Evolutionary conservation across 1,284 basidiomycete genomes (phyloP).

Genomic region (Ustilago bromivora): DNA sequence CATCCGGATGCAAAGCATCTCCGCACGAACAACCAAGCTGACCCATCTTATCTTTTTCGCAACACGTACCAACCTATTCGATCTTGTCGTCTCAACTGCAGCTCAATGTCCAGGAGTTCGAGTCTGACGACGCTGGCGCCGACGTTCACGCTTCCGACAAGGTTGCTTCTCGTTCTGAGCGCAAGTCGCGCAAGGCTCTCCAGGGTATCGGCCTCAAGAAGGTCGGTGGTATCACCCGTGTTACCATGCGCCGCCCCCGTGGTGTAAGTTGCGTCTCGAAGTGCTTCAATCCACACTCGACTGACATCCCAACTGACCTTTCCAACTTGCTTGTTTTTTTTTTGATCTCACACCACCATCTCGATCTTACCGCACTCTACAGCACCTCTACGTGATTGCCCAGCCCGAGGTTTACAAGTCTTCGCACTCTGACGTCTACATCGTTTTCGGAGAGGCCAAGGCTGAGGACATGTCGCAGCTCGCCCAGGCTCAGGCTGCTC

Average conservation of each 20-base stretch:
- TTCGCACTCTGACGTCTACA: slow-evolving; percentile 95
- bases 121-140: slow-evolving; percentile 74
- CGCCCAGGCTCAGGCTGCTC: slow-evolving; percentile 84
- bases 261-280: slow-evolving; percentile 76
- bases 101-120: slow-evolving; percentile 72
- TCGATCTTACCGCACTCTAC: not conserved
- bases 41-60: slow-evolving; percentile 6
- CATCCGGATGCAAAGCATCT: no score
- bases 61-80: not conserved
- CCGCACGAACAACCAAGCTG: not conserved
- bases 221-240: slow-evolving; percentile 91
- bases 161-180: slow-evolving; percentile 77
- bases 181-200: slow-evolving; percentile 68
- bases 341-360: not conserved
- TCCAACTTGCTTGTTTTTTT: no score
- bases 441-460: slow-evolving; percentile 98
- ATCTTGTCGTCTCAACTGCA: slow-evolving; percentile 54
- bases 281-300: not conserved
- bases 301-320: slow-evolving; percentile 19
- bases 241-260: slow-evolving; percentile 92
- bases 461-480: slow-evolving; percentile 91
- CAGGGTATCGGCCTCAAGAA: slow-evolving; percentile 75
- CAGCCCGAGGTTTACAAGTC: slow-evolving; percentile 98
- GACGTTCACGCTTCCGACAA: slow-evolving; percentile 88
- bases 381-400: slow-evolving; percentile 92